Base-by-base conservation (phyloP, 306 rosid species). In the Astragalus membranaceus region DNA sequence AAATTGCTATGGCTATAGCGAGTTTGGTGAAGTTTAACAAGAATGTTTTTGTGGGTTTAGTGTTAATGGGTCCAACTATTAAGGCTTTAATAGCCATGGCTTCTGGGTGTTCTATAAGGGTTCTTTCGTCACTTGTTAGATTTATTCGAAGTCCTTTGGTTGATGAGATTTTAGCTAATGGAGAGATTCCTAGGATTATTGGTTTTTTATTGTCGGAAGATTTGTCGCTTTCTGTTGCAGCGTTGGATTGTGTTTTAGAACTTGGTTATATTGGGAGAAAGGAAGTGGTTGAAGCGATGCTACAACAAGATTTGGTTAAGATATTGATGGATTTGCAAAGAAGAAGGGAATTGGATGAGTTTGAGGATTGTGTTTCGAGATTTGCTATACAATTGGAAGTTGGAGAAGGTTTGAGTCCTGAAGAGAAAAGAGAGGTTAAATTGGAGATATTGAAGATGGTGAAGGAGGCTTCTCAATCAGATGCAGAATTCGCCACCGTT, bases 21-120 rank as follows among this genome's bases (percentile, higher is more conserved):
- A 88, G 73, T 33, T 10, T 90, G 50, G 94, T 82, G 15, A 57
- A 52, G 72, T 90, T 90, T 78, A 90, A 88, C 43, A 83, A 66
- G 67, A 86, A 84, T 10, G 96, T 90, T 9, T 90, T 90, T 56
- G 91, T 88, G 0, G 96, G 96, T 20, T 69, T 90, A 64, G 88
- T 86, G 20, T 29, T 90, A 6, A 90, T 90, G 94, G 89, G 96
- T 57, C 87, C 91, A 10, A 86, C 77, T 0, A 43, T 86, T 14
- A 26, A 67, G 11, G 72, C 88, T 3, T 36, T 90, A 43, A 65
- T 82, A 0, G 52, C 70, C 16, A 79, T 82, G 60, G 70, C 74
- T 23, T 78, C 94, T 0, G 41, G 49, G 1, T 46, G 82, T 33
- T 80, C 92, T 10, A 64, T 88, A 1, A 29, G 60, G 65, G 87